phyloP scores from a whole-genome alignment of 805 yeast species.

The Candida schatavii region DNA sequence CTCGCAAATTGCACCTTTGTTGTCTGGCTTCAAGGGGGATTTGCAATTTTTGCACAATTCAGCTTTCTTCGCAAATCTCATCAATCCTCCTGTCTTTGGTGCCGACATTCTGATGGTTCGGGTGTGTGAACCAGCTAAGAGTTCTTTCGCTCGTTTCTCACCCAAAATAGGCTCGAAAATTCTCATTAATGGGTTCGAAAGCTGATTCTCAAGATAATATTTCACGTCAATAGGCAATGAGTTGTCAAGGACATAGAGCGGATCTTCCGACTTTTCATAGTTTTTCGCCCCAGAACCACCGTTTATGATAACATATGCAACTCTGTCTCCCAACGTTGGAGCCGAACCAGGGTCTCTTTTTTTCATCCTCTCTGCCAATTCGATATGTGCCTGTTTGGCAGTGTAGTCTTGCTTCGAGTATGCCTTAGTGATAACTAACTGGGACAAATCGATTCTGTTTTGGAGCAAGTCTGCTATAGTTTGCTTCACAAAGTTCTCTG shows the following conservation, averaged over 20 bases:
- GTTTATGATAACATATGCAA: conserved; percentile 86
- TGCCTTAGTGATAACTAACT: conserved; percentile 90
- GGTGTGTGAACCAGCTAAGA: conserved; percentile 82
- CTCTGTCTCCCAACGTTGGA: conserved; percentile 95
- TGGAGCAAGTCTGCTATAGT: conserved; percentile 89
- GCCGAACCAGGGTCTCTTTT: conserved; percentile 98
- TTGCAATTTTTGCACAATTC: conserved; percentile 88
- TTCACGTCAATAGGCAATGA: conserved; percentile 92
- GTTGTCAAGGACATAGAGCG: conserved; percentile 86
- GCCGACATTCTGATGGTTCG: conserved; percentile 70
- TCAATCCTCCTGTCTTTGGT: conserved; percentile 80
- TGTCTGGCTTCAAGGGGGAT: conserved; percentile 60
- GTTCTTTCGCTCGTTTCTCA: conserved; percentile 72
- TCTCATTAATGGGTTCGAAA: conserved; percentile 87
- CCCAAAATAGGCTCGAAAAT: conserved; percentile 96
- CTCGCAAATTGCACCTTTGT: conserved; percentile 74
- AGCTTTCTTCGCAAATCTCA: conserved; percentile 88
- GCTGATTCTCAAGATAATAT: conserved; percentile 88
- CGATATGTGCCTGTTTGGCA: conserved; percentile 96
- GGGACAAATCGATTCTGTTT: conserved; percentile 88
- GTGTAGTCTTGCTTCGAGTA: conserved; percentile 87
- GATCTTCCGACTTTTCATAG: conserved; percentile 96
- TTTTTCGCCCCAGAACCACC: conserved; percentile 77
- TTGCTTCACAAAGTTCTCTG: conserved; percentile 79
- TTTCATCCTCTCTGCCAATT: conserved; percentile 91